Base-by-base conservation (phyloP, 805 yeast genomes). In the Starmerella kuoi region DNA sequence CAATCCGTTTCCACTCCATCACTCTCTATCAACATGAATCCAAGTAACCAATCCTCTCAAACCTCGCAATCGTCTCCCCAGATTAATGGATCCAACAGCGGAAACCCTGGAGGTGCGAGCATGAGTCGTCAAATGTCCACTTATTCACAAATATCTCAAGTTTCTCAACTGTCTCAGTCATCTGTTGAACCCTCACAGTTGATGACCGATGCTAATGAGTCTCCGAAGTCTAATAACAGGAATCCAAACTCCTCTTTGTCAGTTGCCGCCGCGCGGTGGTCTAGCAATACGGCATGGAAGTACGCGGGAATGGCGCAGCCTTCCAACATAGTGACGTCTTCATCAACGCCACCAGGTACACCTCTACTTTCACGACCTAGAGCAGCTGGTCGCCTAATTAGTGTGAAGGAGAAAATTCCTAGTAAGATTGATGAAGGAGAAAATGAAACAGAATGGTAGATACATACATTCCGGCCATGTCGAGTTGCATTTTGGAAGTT, bases 131-230 rank as follows among this genome's bases (percentile, higher is more conserved):
- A 50, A 1, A 45, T 45, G 38, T 52, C 55, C 2, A 47, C 45
- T 4, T 46, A 48, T 30, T 52, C 56, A 7, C 54, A 52, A 37
- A 40, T 51, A 15, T 50, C 54, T 2, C 47, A 47, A 27, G n/a
- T 48, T 4, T 52, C 55, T 18, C 53, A 50, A 38, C 37, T 50
- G 6, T 51, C 55, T 7, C 50, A 45, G 25, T 45, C 51, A 2
- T 52, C 56, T 8, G 48, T 38, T 3, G 53, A 48, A 6, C 46
- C 48, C 9, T 40, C 47, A 2, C 32, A 39, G 22, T 28, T 46
- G 1, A 28, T 46, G 19, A 20, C 42, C 4, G 51, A 46, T 4
- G 35, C 39, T 2, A 37, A 36, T 4, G 47, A 47, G 3, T 26
- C 46, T 11, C 42, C 37, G 9, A 5, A 8, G 37, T 20, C 37